These are phyloP conservation scores for Cyclostephanos invisitatus DNA, from an alignment of 108 stramenopile genomes.

Conservation along the genomic window DNA sequence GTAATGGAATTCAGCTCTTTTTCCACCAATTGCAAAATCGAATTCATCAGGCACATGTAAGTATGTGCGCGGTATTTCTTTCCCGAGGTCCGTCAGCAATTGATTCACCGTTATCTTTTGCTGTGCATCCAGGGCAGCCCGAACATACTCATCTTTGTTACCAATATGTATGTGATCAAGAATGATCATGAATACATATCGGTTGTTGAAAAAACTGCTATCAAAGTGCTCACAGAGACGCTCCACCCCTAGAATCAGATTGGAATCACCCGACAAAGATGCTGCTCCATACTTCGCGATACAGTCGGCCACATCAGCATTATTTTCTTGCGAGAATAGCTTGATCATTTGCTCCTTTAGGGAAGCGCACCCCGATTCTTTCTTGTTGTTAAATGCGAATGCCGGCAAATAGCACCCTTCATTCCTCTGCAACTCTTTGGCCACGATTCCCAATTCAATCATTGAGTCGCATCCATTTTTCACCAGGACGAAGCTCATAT, in stretches of 20 bases:
- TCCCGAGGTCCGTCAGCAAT: constrained; percentile 34
- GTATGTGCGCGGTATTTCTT: constrained; percentile 55
- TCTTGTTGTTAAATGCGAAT: constrained; percentile 32
- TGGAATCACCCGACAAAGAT: not conserved
- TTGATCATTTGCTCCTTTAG: constrained; percentile 31
- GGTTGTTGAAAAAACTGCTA: constrained; percentile 5
- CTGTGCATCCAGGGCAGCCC: constrained; percentile 13
- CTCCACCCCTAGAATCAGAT: constrained; percentile 45
- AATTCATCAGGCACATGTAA: constrained; percentile 55
- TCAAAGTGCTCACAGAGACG: constrained; percentile 48
- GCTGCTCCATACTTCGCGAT: constrained; percentile 28
- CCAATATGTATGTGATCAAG: constrained; percentile 30
- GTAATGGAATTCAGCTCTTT: constrained; percentile 33
- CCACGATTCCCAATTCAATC: constrained; percentile 42
- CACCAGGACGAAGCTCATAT: constrained; percentile 37
- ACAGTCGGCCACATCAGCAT: constrained; percentile 22
- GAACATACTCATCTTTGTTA: constrained; percentile 17
- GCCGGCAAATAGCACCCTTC: constrained; percentile 46
- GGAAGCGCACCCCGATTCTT: not conserved
- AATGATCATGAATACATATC: constrained; percentile 40
- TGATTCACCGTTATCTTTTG: constrained; percentile 30
- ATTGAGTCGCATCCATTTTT: constrained; percentile 10
- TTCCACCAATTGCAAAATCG: constrained; percentile 30
- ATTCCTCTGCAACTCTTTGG: constrained; percentile 45
- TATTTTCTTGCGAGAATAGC: constrained; percentile 9